A percentile compares a stretch with the other conserved stretches of the same genome.
Conservation (phyloP, 2,329 filamentous ascomycete genomes). For the Coniella vitis region DNA sequence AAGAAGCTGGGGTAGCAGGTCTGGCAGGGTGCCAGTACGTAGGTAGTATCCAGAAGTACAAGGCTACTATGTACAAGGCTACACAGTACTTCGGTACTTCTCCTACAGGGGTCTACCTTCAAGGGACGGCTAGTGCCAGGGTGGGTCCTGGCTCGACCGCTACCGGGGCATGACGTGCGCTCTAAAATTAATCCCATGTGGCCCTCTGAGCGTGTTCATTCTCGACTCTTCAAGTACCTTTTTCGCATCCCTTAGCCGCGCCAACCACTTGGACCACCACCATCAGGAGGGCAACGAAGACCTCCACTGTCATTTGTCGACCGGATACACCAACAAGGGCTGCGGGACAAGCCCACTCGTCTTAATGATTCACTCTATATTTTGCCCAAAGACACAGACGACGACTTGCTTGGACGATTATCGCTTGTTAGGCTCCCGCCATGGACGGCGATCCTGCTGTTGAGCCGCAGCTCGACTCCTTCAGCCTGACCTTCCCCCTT, state of each 20-base stretch:
- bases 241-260: not conserved
- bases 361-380: conserved; percentile 9
- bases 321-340: too few species aligned
- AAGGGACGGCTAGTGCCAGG: not conserved
- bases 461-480: conserved; percentile 69
- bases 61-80: too few species aligned
- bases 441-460: conserved; percentile 72
- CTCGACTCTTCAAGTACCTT: not conserved
- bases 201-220: not conserved
- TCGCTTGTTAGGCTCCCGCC: conserved; percentile 19
- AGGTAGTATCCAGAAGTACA: too few species aligned
- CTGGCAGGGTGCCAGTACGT: too few species aligned
- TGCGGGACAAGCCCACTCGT: not conserved
- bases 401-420: conserved; percentile 9
- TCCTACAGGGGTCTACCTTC: not conserved
- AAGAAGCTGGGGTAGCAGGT: not conserved
- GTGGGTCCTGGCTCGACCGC: not conserved
- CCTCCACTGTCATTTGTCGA: too few species aligned
- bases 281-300: too few species aligned
- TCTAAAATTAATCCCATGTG: conserved; percentile 7
- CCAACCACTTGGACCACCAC: not conserved
- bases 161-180: conserved; percentile 3
- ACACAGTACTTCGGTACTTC: too few species aligned
- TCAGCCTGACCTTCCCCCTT: conserved; percentile 79
- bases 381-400: conserved; percentile 1